Percentiles rank a stretch among this genome's conserved stretches.
phyloP scores from a whole-genome alignment of 1,284 basidiomycete genomes.

The Heterobasidion irregulare region DNA sequence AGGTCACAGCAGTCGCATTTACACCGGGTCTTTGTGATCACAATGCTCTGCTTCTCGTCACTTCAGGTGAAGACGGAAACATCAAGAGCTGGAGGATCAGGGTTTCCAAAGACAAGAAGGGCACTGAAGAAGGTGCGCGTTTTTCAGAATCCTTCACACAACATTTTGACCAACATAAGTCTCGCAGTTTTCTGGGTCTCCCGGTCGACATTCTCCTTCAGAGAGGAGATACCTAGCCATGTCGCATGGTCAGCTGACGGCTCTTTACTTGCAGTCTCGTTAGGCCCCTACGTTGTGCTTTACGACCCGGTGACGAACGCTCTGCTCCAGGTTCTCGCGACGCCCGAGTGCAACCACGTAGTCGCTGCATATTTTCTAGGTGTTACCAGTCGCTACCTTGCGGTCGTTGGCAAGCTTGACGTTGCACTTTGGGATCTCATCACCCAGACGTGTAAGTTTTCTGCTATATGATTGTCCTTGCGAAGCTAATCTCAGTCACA shows the following conservation, averaged over 20 bases:
- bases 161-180: neutral
- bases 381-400: conserved; percentile 51
- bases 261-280: conserved; percentile 75
- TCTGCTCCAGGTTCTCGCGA: conserved; percentile 58
- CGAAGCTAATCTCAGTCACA: conserved; percentile 20
- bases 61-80: conserved; percentile 60
- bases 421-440: conserved; percentile 80
- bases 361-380: conserved; percentile 60
- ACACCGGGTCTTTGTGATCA: conserved; percentile 29
- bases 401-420: conserved; percentile 40
- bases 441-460: conserved; percentile 50
- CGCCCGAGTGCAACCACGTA: conserved; percentile 35
- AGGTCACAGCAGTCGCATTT: conserved; percentile 69
- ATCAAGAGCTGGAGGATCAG: conserved; percentile 70
- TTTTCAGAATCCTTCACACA: neutral
- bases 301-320: conserved; percentile 70
- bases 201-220: conserved; percentile 65
- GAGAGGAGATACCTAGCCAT: conserved; percentile 56
- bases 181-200: conserved; percentile 68
- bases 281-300: conserved; percentile 64
- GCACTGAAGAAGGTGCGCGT: conserved; percentile 39
- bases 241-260: conserved; percentile 81
- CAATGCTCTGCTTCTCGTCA: conserved; percentile 39
- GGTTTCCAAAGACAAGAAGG: conserved; percentile 29
- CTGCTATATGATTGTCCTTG: neutral